Percentiles rank a stretch among this genome's conserved stretches.
Conservation (phyloP, 768 basidiomycete species). For the Tulasnella sp. region DNA sequence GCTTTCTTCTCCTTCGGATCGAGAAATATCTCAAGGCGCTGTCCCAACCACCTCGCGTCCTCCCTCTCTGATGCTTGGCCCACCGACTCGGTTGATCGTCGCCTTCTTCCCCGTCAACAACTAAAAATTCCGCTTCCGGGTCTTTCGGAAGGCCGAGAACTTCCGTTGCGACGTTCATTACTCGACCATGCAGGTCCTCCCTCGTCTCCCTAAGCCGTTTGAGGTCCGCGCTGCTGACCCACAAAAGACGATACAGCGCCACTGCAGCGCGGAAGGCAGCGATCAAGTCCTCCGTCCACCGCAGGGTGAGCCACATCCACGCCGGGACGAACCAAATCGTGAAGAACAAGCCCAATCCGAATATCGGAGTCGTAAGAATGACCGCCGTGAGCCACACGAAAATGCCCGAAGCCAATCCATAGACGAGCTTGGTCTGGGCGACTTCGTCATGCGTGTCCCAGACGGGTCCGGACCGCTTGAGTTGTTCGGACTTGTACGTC, state of each 20-base stretch:
- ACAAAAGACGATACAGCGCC: slow-evolving; percentile 57
- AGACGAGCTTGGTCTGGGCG: slow-evolving; percentile 82
- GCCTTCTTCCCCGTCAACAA: slow-evolving; percentile 7
- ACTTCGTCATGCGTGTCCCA: slow-evolving; percentile 89
- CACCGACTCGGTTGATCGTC: slow-evolving; percentile 22
- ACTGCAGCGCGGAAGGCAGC: slow-evolving; percentile 72
- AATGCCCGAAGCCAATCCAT: slow-evolving; percentile 70
- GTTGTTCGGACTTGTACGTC: slow-evolving; percentile 63
- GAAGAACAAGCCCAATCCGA: slow-evolving; percentile 40
- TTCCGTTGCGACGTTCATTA: slow-evolving; percentile 59
- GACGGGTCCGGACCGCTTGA: slow-evolving; percentile 75
- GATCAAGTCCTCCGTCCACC: slow-evolving; percentile 83
- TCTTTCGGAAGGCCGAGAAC: slow-evolving; percentile 60
- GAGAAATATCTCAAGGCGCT: slow-evolving; percentile 74
- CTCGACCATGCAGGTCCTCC: slow-evolving; percentile 54
- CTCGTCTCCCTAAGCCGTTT: slow-evolving; percentile 52
- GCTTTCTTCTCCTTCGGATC: slow-evolving; percentile 67
- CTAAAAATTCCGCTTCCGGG: slow-evolving; percentile 60
- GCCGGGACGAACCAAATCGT: slow-evolving; percentile 61
- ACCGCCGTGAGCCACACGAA: slow-evolving; percentile 58
- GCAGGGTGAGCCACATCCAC: slow-evolving; percentile 84
- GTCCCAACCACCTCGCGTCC: slow-evolving; percentile 39
- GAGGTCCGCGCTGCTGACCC: slow-evolving; percentile 51
- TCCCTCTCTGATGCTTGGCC: slow-evolving; percentile 51
- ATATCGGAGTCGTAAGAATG: slow-evolving; percentile 57